Percentiles rank a stretch among this genome's conserved stretches.
Evolutionary conservation across 2,329 filamentous ascomycete genomes (phyloP).

Genomic region (Alternaria viburni): DNA sequence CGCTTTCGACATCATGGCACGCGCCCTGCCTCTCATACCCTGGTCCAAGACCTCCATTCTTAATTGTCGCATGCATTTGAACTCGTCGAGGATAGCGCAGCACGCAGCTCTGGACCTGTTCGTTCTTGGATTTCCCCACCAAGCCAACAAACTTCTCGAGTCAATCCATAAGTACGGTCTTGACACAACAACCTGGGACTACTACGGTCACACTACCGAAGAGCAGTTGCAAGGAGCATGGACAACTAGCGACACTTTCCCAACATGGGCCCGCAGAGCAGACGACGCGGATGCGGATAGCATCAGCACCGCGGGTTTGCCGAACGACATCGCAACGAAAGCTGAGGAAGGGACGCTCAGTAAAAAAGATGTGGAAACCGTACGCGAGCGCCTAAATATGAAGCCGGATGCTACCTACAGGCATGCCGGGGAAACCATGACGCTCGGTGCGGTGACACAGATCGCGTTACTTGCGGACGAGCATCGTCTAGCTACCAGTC

Average conservation of each 20-base stretch:
- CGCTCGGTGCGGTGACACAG: neutral
- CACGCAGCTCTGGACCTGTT: conserved; percentile 6
- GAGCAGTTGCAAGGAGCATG: neutral
- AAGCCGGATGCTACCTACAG: neutral
- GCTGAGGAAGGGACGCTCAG: neutral
- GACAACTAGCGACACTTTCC: neutral
- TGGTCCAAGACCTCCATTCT: conserved; percentile 4
- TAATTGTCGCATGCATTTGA: neutral
- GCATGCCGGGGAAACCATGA: neutral
- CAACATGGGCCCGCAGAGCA: neutral
- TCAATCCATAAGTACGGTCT: neutral
- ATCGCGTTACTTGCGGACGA: neutral
- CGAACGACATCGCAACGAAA: neutral
- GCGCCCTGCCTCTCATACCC: conserved; percentile 2
- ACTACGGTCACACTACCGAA: too few relatives aligned
- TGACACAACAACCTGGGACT: neutral
- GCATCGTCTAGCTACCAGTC: neutral
- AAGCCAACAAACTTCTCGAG: conserved; percentile 2
- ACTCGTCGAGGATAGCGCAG: neutral
- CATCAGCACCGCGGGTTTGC: neutral
- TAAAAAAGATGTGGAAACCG: neutral
- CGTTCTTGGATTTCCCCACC: neutral
- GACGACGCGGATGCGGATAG: too few relatives aligned
- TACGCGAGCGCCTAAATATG: neutral
- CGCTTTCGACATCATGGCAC: neutral